A percentile compares a stretch with the other conserved stretches of the same genome.
phyloP scores from a whole-genome alignment of 768 basidiomycete genomes.

The Calocybe indica region DNA sequence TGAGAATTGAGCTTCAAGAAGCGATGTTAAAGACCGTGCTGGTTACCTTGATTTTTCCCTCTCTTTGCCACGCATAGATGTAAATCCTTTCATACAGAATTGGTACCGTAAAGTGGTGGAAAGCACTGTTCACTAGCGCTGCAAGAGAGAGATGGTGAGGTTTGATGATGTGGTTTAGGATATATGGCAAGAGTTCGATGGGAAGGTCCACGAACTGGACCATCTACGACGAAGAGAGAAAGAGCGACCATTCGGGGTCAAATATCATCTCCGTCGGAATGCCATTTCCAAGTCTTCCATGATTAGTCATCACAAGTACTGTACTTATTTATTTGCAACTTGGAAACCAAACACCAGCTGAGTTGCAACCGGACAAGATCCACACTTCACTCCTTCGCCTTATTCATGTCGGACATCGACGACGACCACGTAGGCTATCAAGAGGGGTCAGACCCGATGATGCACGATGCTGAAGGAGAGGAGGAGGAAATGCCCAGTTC shows the following conservation, averaged over 20 bases:
- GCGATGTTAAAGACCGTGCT: background rate
- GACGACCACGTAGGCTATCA: slow-evolving; percentile 18
- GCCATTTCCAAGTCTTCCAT: background rate
- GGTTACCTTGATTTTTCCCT: slow-evolving; percentile 53
- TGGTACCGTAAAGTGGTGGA: slow-evolving; percentile 43
- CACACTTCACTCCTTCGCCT: slow-evolving; percentile 13
- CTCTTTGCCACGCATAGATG: slow-evolving; percentile 69
- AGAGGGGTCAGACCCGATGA: slow-evolving; percentile 27
- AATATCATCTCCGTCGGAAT: slow-evolving; percentile 9
- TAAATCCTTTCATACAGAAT: slow-evolving; percentile 52
- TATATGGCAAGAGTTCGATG: slow-evolving; percentile 53
- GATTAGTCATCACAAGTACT: too few species aligned
- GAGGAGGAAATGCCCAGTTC: slow-evolving; percentile 16
- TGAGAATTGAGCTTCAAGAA: background rate
- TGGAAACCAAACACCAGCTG: too few species aligned
- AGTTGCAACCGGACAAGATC: too few species aligned
- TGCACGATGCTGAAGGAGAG: slow-evolving; percentile 34
- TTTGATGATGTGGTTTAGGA: slow-evolving; percentile 45
- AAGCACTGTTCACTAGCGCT: slow-evolving; percentile 55
- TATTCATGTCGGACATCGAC: slow-evolving; percentile 37
- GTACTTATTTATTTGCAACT: too few species aligned
- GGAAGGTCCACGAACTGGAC: slow-evolving; percentile 52
- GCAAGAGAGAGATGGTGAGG: slow-evolving; percentile 44
- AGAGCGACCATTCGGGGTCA: background rate
- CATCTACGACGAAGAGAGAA: slow-evolving; percentile 20